These are phyloP conservation scores for Ceratocystis variospora DNA, from an alignment of 2,329 filamentous ascomycete species.

Conservation along the genomic window DNA sequence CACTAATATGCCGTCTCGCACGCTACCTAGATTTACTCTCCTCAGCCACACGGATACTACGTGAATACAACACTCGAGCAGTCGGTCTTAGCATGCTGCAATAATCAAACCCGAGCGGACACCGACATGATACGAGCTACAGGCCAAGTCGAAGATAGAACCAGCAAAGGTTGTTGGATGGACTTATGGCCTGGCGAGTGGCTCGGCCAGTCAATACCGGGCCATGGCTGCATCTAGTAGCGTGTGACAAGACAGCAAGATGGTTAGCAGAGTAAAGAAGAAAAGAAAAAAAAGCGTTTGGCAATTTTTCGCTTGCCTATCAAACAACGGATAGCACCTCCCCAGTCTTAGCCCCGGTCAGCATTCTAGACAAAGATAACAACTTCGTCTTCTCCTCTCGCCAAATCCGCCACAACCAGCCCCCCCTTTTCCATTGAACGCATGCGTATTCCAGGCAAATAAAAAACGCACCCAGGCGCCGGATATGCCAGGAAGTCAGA, in stretches of 20 bases:
- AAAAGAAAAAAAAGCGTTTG: neutral
- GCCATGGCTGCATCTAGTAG: neutral
- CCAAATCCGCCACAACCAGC: neutral
- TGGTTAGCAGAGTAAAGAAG: neutral
- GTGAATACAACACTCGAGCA: no score
- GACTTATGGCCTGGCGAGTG: neutral
- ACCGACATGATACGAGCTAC: neutral
- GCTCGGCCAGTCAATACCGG: neutral
- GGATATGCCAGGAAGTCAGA: neutral
- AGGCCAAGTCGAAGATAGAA: neutral
- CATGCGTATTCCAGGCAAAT: neutral
- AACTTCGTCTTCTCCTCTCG: neutral
- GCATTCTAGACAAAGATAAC: neutral
- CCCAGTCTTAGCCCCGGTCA: neutral
- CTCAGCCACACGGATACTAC: no score
- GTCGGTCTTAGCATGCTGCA: no score
- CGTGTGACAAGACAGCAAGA: neutral
- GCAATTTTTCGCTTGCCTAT: neutral
- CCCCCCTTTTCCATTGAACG: neutral
- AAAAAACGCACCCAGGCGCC: neutral
- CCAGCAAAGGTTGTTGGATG: neutral
- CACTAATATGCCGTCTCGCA: no score
- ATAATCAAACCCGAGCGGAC: neutral
- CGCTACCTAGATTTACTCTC: no score
- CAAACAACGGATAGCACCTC: neutral